Conservation (phyloP, 2,329 filamentous ascomycete species). For the Cladosporium sp. region DNA sequence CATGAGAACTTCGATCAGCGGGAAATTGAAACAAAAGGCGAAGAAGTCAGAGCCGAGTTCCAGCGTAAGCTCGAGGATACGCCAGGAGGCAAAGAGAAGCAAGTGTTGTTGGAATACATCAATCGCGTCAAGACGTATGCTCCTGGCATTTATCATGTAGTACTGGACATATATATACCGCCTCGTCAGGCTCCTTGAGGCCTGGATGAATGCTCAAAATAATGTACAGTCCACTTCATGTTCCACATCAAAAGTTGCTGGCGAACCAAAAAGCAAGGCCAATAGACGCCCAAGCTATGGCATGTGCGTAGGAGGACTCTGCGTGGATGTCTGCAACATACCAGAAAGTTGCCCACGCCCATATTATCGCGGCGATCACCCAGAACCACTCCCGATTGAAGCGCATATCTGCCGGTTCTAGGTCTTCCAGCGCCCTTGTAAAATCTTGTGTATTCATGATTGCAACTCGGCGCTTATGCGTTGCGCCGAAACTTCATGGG, state of each 20-base stretch:
- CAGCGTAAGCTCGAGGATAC: conserved; percentile 18
- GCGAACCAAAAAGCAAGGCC: conserved; percentile 9
- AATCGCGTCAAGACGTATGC: conserved; percentile 58
- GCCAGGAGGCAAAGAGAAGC: conserved; percentile 14
- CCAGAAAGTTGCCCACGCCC: conserved; percentile 30
- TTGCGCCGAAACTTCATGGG: conserved; percentile 73
- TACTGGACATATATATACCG: conserved; percentile 50
- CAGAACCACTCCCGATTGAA: conserved; percentile 22
- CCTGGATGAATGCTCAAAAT: background rate
- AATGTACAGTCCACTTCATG: conserved; percentile 1
- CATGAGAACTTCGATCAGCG: conserved; percentile 56
- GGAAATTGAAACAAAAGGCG: conserved; percentile 42
- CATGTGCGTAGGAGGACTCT: conserved; percentile 18
- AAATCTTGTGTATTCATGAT: conserved; percentile 4
- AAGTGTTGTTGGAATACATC: conserved; percentile 37
- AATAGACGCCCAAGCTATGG: conserved; percentile 5
- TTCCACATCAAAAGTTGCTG: conserved; percentile 9
- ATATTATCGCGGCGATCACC: conserved; percentile 17
- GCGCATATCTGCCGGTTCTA: conserved; percentile 12
- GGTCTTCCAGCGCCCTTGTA: conserved; percentile 9
- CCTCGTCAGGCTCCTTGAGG: conserved; percentile 4
- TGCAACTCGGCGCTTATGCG: conserved; percentile 13
- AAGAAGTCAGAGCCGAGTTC: conserved; percentile 35
- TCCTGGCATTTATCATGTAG: conserved; percentile 58
- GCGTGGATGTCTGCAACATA: conserved; percentile 22